Percentiles rank a stretch among this genome's conserved stretches.
These are phyloP conservation scores for Entonaema liquescens DNA, from an alignment of 495 filamentous ascomycete genomes.

Conservation along the genomic window DNA sequence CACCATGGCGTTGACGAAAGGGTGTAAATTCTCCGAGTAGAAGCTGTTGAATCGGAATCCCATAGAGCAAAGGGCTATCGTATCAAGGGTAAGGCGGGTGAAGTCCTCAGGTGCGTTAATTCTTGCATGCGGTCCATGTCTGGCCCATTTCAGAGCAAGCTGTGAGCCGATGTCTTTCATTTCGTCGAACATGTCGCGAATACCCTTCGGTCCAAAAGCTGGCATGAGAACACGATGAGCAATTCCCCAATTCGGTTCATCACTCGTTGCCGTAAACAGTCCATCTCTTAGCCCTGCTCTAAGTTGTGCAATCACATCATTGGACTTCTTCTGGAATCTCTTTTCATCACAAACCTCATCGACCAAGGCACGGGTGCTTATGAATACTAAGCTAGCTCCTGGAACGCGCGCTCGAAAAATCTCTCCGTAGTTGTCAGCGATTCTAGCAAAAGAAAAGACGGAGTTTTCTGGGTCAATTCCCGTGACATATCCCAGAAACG, in stretches of 20 bases:
- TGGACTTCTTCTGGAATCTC: constrained; percentile 32
- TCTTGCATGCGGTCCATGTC: constrained; percentile 59
- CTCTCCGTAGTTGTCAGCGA: constrained; percentile 42
- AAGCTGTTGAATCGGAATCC: constrained; percentile 74
- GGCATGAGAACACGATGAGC: constrained; percentile 69
- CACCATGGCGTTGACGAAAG: constrained; percentile 67
- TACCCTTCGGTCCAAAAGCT: constrained; percentile 69
- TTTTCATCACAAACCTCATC: constrained; percentile 70
- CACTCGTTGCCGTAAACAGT: constrained; percentile 62
- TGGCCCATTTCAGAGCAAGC: constrained; percentile 72
- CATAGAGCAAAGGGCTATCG: constrained; percentile 74
- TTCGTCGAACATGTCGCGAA: constrained; percentile 70
- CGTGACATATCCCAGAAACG: constrained; percentile 45
- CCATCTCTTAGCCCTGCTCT: constrained; percentile 64
- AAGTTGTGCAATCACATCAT: constrained; percentile 51
- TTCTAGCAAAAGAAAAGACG: constrained; percentile 20
- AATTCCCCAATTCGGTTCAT: constrained; percentile 67
- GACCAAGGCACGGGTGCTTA: constrained; percentile 61
- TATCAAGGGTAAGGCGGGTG: constrained; percentile 72
- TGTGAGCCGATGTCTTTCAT: constrained; percentile 75
- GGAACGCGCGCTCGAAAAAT: constrained; percentile 37
- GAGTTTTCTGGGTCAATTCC: constrained; percentile 43
- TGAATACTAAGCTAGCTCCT: constrained; percentile 45
- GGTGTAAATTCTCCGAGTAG: constrained; percentile 66
- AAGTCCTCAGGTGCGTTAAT: constrained; percentile 70